Base-by-base conservation (phyloP, 2,329 filamentous ascomycete species). In the Hymenoscyphus infarciens region DNA sequence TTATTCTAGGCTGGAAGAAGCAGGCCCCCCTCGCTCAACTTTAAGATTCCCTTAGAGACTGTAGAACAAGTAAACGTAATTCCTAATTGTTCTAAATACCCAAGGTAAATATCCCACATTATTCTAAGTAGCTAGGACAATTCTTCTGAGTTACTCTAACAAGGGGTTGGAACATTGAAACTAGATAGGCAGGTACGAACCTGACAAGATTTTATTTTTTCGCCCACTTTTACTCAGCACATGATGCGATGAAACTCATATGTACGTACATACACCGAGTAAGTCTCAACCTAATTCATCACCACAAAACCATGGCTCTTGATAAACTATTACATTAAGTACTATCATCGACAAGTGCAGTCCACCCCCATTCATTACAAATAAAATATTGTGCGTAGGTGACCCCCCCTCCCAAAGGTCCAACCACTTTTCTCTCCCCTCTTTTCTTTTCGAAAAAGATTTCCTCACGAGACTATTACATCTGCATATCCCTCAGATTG, bases 401-500 rank as follows among this genome's bases (percentile, higher is more conserved):
- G 5, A 33, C 13, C 13, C 19, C 13, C 49, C 19, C 22, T 27
- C 25, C 25, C 19, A 52, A 52, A 22, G 3, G 3, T 27, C n/a
- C 45, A 19, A 52, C 45, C 29, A 16, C 10, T 15, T 29, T 29
- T 8, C 3, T 8, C 3, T 13, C 22, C 38, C 31, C 15, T 38
- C 11, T n/a, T 56, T 16, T 38, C 13, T 16, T 38, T 38, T 38
- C 35, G 11, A 5, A 6, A 35, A 56, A 33, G 3, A 19, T 19
- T 56, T 33, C 29, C 29, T 10, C 33, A 38, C 29, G 19, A 27
- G 56, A 57, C 33, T 16, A 27, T 57, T 39, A 42, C n/a, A 57
- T 57, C 56, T 57, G 56, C 33, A 57, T 57, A 42, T 57, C 38
- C 15, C 35, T 22, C 56, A 57, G 35, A 57, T 39, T 39, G 6